phyloP scores from a whole-genome alignment of 495 filamentous ascomycete genomes.

The Penicillium roqueforti region DNA sequence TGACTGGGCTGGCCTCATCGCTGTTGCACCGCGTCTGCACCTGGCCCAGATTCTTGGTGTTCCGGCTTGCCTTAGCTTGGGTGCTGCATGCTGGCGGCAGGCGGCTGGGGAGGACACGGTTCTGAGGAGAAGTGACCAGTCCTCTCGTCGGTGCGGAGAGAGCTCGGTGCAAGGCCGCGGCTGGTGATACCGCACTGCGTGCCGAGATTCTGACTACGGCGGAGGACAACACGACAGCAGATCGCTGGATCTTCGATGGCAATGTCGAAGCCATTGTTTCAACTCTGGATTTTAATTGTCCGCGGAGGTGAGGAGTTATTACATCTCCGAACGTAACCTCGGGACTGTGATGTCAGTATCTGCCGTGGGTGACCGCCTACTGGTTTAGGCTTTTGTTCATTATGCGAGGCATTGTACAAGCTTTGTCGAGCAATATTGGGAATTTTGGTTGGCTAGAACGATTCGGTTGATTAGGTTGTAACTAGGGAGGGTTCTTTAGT shows the following conservation, averaged over 20 bases:
- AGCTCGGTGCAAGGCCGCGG: conserved; percentile 13
- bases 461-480: not conserved
- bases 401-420: not conserved
- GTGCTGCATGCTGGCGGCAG: not conserved
- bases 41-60: not conserved
- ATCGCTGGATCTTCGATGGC: conserved; percentile 18
- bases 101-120: not conserved
- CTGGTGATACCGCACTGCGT: conserved; percentile 9
- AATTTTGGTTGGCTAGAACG: not conserved
- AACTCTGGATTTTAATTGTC: not conserved
- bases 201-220: conserved; percentile 14
- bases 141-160: conserved; percentile 19
- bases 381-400: not conserved
- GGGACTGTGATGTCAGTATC: conserved; percentile 32
- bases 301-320: not conserved
- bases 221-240: conserved; percentile 12
- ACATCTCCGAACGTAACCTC: not conserved
- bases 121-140: conserved; percentile 9
- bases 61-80: not conserved
- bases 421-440: not conserved
- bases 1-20: conserved; percentile 2
- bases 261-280: conserved; percentile 27
- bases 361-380: conserved; percentile 24
- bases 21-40: conserved; percentile 24
- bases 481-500: not conserved